A percentile compares a stretch with the other conserved stretches of the same genome.
phyloP scores from a whole-genome alignment of 2,329 filamentous ascomycete genomes.

The Dendryphion nanum region DNA sequence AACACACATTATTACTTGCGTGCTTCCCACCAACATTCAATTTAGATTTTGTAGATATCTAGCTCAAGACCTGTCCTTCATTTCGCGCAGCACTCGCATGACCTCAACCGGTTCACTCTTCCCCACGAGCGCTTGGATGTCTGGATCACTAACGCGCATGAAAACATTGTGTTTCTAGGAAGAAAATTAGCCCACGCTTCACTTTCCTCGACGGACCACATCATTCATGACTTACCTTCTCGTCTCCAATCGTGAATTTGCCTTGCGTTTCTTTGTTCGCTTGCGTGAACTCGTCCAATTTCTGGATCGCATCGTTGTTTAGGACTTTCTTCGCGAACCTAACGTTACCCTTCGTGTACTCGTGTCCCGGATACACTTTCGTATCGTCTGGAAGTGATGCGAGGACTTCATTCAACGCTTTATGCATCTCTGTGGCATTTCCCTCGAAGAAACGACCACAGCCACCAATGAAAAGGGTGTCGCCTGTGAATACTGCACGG shows the following conservation, averaged over 20 bases:
- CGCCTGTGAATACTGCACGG: slow-evolving; percentile 87
- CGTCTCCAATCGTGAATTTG: slow-evolving; percentile 93
- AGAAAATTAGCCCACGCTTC: not conserved
- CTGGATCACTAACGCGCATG: slow-evolving; percentile 86
- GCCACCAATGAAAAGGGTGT: slow-evolving; percentile 92
- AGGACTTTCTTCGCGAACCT: slow-evolving; percentile 79
- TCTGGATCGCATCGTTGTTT: slow-evolving; percentile 69
- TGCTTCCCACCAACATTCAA: not conserved
- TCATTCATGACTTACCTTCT: slow-evolving; percentile 72
- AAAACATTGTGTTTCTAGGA: slow-evolving; percentile 87
- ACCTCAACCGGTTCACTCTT: slow-evolving; percentile 78
- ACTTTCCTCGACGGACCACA: not conserved
- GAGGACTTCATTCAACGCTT: slow-evolving; percentile 82
- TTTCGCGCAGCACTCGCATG: slow-evolving; percentile 80
- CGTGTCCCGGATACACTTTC: slow-evolving; percentile 89
- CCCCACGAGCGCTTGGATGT: slow-evolving; percentile 79
- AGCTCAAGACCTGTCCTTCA: slow-evolving; percentile 71
- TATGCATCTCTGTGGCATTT: slow-evolving; percentile 80
- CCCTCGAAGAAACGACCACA: slow-evolving; percentile 98
- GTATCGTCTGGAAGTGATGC: slow-evolving; percentile 83
- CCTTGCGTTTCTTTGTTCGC: slow-evolving; percentile 87
- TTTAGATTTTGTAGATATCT: slow-evolving; percentile 4
- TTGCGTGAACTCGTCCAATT: slow-evolving; percentile 72
- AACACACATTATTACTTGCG: not conserved
- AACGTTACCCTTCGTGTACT: slow-evolving; percentile 97